A percentile compares a stretch with the other conserved stretches of the same genome.
Evolutionary conservation across 768 basidiomycete species (phyloP).

Genomic region (Artomyces pyxidatus): DNA sequence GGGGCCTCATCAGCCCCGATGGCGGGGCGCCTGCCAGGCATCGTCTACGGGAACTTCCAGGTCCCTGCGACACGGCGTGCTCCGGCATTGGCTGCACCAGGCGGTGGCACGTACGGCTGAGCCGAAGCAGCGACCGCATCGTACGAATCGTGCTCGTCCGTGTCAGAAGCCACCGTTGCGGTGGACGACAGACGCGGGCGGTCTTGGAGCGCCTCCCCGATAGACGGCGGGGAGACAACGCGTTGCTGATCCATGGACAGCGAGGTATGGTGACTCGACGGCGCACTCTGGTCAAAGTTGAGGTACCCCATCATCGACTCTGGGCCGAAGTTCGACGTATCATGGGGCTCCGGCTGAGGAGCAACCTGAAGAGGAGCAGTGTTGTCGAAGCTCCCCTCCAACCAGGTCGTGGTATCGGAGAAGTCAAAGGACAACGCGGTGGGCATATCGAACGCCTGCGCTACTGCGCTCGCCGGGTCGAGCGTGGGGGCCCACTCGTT

Average conservation of each 20-base stretch:
- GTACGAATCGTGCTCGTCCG: background rate
- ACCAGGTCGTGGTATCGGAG: background rate
- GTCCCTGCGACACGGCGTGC: constrained; percentile 10
- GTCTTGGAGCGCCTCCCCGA: background rate
- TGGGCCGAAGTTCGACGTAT: background rate
- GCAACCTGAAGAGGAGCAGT: background rate
- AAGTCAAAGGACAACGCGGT: background rate
- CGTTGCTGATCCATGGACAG: background rate
- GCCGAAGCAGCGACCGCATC: background rate
- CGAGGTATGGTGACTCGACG: background rate
- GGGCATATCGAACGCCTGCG: background rate
- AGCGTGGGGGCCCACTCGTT: background rate
- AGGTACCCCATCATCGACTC: background rate
- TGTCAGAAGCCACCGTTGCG: background rate
- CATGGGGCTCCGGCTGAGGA: background rate
- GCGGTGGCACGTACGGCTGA: constrained; percentile 1
- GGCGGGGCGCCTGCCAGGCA: too few species aligned
- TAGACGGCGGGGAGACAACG: background rate
- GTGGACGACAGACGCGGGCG: background rate
- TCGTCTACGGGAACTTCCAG: constrained; percentile 6
- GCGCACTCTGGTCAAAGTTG: background rate
- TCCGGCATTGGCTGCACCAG: constrained; percentile 4
- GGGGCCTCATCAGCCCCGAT: too few species aligned
- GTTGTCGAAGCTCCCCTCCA: background rate
- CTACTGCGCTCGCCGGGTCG: background rate